These are phyloP conservation scores for Aspergillus affinis DNA, from an alignment of 495 filamentous ascomycete species.

Conservation along the genomic window DNA sequence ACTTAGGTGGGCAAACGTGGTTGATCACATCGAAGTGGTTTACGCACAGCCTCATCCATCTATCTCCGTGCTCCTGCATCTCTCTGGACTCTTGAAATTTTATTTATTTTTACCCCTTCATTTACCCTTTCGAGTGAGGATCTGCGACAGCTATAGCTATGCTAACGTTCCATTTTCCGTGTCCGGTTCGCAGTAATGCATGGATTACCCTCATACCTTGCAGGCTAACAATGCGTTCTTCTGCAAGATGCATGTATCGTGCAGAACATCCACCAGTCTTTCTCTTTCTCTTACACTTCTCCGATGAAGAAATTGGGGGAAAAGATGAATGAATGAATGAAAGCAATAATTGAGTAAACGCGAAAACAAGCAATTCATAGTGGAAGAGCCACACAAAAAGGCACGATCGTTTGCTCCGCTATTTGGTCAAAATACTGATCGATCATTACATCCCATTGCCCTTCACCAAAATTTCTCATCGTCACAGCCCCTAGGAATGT, in stretches of 20 bases:
- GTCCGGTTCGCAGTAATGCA: neutral
- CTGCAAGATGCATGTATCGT: neutral
- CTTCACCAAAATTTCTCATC: conserved; percentile 1
- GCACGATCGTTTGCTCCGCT: neutral
- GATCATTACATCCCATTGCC: neutral
- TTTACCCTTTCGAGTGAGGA: conserved; percentile 5
- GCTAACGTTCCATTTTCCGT: conserved; percentile 10
- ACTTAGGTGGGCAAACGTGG: conserved; percentile 40
- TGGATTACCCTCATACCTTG: neutral
- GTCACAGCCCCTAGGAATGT: neutral
- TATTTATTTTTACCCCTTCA: conserved; percentile 9
- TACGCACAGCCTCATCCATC: conserved; percentile 21
- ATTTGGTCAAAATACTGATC: neutral
- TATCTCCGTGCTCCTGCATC: conserved; percentile 1
- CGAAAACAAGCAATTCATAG: no score
- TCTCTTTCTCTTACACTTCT: neutral
- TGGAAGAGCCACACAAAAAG: neutral
- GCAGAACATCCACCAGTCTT: neutral
- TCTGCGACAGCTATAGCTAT: conserved; percentile 2
- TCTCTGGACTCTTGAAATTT: neutral
- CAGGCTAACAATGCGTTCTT: neutral
- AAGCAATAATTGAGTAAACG: no score
- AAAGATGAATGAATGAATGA: neutral
- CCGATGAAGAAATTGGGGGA: neutral
- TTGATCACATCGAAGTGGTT: conserved; percentile 32